phyloP scores from a whole-genome alignment of 2,329 filamentous ascomycete species.

The Exutisphaerella laricina region DNA sequence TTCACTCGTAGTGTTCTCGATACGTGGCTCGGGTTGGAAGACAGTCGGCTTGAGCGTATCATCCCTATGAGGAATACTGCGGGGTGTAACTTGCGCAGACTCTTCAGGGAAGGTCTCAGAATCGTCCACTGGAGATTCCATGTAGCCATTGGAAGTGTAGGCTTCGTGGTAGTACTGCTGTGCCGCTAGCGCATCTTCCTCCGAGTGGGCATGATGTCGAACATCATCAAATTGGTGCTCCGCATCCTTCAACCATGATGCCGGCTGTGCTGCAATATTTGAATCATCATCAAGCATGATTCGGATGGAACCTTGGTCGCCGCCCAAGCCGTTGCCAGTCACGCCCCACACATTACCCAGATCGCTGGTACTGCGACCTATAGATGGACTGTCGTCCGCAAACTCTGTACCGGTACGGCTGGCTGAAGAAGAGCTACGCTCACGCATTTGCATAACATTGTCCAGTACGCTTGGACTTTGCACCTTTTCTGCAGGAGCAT shows the following conservation, averaged over 20 bases:
- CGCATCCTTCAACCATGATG: constrained; percentile 21
- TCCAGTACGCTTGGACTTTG: constrained; percentile 28
- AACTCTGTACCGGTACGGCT: constrained; percentile 30
- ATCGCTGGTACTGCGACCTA: constrained; percentile 23
- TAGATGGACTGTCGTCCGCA: constrained; percentile 29
- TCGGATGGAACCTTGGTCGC: constrained; percentile 31
- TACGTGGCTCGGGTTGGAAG: constrained; percentile 6
- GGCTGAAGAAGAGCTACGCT: constrained; percentile 27
- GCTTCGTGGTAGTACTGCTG: constrained; percentile 22
- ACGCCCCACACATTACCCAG: constrained; percentile 26
- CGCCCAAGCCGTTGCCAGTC: constrained; percentile 15
- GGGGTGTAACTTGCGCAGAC: constrained; percentile 26
- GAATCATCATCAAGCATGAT: constrained; percentile 34
- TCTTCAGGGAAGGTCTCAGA: constrained; percentile 14
- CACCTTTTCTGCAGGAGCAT: constrained; percentile 15
- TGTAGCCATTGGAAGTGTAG: constrained; percentile 22
- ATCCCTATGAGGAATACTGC: constrained; percentile 18
- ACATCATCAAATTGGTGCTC: constrained; percentile 16
- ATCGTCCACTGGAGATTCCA: constrained; percentile 21
- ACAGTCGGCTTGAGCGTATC: constrained; percentile 23
- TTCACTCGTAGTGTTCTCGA: constrained; percentile 8
- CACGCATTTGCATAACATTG: constrained; percentile 32
- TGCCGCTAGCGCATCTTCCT: constrained; percentile 14
- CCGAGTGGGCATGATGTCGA: constrained; percentile 7
- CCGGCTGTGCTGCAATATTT: constrained; percentile 11